Percentiles rank a stretch among this genome's conserved stretches.
phyloP scores from a whole-genome alignment of 805 yeast genomes.

The Isabelozyma pseudorhagii region DNA sequence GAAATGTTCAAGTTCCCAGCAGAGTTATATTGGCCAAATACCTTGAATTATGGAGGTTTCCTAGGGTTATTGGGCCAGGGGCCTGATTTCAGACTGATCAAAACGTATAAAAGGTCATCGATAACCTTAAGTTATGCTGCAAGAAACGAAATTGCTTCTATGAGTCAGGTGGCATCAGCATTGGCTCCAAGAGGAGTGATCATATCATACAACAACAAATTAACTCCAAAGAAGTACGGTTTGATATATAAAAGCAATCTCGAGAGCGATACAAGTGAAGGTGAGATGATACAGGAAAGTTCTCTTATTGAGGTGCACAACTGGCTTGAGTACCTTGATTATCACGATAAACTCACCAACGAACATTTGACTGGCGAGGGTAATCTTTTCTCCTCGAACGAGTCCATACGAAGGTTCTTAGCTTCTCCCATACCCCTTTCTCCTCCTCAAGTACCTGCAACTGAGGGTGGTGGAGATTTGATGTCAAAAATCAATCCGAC shows the following conservation, averaged over 20 bases:
- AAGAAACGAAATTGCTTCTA: slow-evolving; percentile 1
- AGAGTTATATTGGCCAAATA: slow-evolving; percentile 32
- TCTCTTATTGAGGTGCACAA: slow-evolving; percentile 23
- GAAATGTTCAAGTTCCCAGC: slow-evolving; percentile 17
- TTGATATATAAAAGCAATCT: neutral
- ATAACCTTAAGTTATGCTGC: slow-evolving; percentile 11
- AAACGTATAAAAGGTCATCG: slow-evolving; percentile 27
- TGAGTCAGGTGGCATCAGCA: slow-evolving; percentile 17
- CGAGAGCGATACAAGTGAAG: neutral
- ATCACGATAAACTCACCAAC: slow-evolving; percentile 20
- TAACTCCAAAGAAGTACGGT: slow-evolving; percentile 22
- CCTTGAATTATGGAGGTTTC: slow-evolving; percentile 33
- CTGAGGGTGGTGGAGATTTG: neutral
- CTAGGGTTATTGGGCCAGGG: slow-evolving; percentile 21
- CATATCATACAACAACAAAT: slow-evolving; percentile 23
- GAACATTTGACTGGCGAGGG: slow-evolving; percentile 6
- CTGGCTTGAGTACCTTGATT: slow-evolving; percentile 29
- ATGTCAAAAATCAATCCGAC: slow-evolving; percentile 4
- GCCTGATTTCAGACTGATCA: neutral
- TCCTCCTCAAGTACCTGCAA: neutral
- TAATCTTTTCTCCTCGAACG: neutral
- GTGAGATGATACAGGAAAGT: slow-evolving; percentile 4
- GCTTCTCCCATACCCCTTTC: neutral
- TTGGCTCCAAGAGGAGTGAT: slow-evolving; percentile 23
- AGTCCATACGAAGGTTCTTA: neutral